Base-by-base conservation (phyloP, 208 protist genomes). In the Phytomonas francai region DNA sequence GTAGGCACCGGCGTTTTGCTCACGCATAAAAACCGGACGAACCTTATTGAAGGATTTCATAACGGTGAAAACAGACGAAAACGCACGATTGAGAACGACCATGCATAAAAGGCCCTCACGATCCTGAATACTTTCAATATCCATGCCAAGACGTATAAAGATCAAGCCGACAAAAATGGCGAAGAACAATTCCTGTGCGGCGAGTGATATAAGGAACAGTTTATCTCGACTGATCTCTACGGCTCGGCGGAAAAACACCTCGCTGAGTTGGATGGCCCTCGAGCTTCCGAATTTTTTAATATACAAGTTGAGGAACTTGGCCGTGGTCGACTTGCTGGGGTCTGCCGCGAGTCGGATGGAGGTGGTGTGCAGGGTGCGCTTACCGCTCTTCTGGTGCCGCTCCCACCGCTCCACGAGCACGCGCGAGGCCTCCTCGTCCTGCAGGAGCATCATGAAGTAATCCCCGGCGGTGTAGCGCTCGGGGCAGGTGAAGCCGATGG, bases 401-500 rank as follows among this genome's bases (percentile, higher is more conserved):
- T 71, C 64, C 88, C 88, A 94, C 42, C 84, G 74, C 71, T 90
- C 81, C 62, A 90, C 78, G 31, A 93, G 71, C 51, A 87, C 61
- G 45, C 72, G 79, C 25, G 75, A 74, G 16, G 61, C 80, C 33
- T 69, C 73, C 39, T 72, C 67, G 71, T 89, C 84, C 71, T 94
- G 87, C 45, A 96, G 67, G 28, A 95, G 64, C 39, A 78, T 76
- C 82, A 98, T 88, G 69, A 83, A 96, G 77, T 91, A 89, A 73
- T 98, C 95, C 11, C 86, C 83, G 29, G 93, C 88, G 31, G 93
- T 97, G 63, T 83, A 85, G 49, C 74, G 78, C 30, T 69, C 32
- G 27, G 90, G 92, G 71, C 77, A 87, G 12, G 70, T 59, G 71
- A 84, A 91, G 16, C 85, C 91, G 42, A 93, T 85, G 5, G 76